Percentiles rank a stretch among this genome's conserved stretches.
Evolutionary conservation across 2,329 filamentous ascomycete species (phyloP).

Genomic region (Lachnellula hyalina): DNA sequence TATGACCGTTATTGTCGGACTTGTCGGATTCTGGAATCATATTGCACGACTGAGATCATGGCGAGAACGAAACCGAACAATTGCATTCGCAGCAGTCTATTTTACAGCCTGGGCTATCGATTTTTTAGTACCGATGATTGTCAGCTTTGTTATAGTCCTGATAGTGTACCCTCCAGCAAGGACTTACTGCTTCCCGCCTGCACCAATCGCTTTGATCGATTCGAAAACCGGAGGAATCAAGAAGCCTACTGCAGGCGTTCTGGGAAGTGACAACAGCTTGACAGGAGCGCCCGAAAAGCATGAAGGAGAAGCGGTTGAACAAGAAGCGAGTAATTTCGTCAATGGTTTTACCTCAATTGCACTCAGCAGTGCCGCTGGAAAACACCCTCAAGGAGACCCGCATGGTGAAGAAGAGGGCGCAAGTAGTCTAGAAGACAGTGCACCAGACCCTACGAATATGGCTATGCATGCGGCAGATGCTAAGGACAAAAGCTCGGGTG

Average conservation of each 20-base stretch:
- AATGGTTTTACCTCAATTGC: constrained; percentile 9
- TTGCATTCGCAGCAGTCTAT: constrained; percentile 16
- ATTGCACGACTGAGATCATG: constrained; percentile 18
- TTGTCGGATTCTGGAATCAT: constrained; percentile 16
- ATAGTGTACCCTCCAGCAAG: constrained; percentile 11
- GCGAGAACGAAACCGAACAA: constrained; percentile 17
- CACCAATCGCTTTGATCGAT: constrained; percentile 16
- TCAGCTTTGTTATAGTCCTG: constrained; percentile 13
- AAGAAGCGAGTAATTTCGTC: constrained; percentile 21
- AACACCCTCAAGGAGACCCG: constrained; percentile 14
- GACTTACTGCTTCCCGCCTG: constrained; percentile 13
- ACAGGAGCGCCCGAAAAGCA: constrained; percentile 21
- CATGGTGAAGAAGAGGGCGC: constrained; percentile 10
- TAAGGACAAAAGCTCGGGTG: constrained; percentile 4
- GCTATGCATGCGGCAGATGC: constrained; percentile 13
- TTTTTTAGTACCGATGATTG: constrained; percentile 16
- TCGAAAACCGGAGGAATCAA: constrained; percentile 15
- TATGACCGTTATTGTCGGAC: constrained; percentile 12
- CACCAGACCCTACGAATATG: constrained; percentile 14
- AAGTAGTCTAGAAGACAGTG: constrained; percentile 12
- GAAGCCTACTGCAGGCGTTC: constrained; percentile 14
- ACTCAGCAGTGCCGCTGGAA: constrained; percentile 12
- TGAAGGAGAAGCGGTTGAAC: constrained; percentile 18
- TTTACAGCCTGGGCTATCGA: constrained; percentile 15
- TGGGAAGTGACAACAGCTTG: constrained; percentile 17